phyloP scores from a whole-genome alignment of 257 asterid species.

The Plantago ovata region DNA sequence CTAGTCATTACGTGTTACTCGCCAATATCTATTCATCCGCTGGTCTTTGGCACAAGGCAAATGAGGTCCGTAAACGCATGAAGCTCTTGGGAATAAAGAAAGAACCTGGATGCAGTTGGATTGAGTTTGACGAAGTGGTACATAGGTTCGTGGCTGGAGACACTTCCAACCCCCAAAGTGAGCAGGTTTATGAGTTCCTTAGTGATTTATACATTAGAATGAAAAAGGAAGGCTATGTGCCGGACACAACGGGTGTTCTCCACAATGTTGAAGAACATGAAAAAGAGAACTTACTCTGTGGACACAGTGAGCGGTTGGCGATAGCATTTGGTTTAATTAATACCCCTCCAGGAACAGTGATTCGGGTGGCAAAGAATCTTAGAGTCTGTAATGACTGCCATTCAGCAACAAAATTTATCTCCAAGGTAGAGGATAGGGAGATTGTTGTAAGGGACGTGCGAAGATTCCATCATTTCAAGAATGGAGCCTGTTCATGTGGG shows the following conservation, averaged over 20 bases:
- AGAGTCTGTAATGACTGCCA: constrained; percentile 90
- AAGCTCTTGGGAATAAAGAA: constrained; percentile 61
- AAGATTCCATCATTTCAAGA: constrained; percentile 81
- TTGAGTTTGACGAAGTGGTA: constrained; percentile 56
- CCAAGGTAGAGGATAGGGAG: constrained; percentile 57
- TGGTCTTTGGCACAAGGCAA: constrained; percentile 72
- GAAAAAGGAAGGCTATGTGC: constrained; percentile 74
- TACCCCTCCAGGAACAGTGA: constrained; percentile 55
- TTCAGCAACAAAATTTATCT: constrained; percentile 71
- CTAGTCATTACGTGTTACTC: constrained; percentile 77
- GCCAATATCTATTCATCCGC: constrained; percentile 73
- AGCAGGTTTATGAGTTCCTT: constrained; percentile 48
- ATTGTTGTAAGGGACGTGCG: constrained; percentile 84
- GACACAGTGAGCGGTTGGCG: constrained; percentile 86
- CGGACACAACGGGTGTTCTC: constrained; percentile 85
- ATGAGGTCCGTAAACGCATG: constrained; percentile 59
- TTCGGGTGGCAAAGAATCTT: constrained; percentile 79
- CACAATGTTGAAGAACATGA: constrained; percentile 74
- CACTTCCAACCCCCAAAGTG: constrained; percentile 52
- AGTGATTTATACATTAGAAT: constrained; percentile 41
- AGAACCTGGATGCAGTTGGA: constrained; percentile 92
- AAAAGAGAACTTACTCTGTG: constrained; percentile 69
- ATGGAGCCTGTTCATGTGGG: constrained; percentile 82
- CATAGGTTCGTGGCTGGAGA: constrained; percentile 86
- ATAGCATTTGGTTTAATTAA: constrained; percentile 82